These are phyloP conservation scores for Arthrobotrys sphaeroides DNA, from an alignment of 2,329 filamentous ascomycete genomes.

Conservation along the genomic window DNA sequence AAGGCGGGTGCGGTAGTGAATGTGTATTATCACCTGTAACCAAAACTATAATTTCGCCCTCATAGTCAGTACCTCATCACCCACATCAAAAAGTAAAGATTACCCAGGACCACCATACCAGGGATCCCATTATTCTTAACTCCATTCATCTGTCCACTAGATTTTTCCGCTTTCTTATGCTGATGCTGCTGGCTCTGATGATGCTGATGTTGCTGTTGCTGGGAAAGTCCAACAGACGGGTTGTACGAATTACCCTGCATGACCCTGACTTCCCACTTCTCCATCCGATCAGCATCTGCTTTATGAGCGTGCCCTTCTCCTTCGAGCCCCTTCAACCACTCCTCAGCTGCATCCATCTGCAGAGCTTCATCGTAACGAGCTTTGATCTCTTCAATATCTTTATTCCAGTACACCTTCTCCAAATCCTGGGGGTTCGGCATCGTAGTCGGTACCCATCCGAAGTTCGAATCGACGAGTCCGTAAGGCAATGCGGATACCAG, in stretches of 20 bases:
- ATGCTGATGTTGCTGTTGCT: constrained; percentile 16
- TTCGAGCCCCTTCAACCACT: constrained; percentile 81
- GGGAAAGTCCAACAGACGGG: background rate
- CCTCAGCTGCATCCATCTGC: constrained; percentile 73
- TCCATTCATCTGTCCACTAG: background rate
- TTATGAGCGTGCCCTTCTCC: constrained; percentile 70
- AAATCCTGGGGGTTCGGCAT: constrained; percentile 66
- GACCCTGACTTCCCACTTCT: constrained; percentile 71
- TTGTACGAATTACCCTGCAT: constrained; percentile 51
- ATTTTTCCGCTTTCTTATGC: constrained; percentile 39
- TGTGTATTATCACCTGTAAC: constrained; percentile 31
- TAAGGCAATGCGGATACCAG: constrained; percentile 76
- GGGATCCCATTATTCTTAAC: constrained; percentile 43
- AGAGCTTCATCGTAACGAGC: constrained; percentile 72
- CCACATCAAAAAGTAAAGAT: background rate
- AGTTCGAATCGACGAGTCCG: constrained; percentile 64
- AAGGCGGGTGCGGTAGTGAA: background rate
- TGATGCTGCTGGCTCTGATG: too few species aligned
- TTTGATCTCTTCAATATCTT: constrained; percentile 71
- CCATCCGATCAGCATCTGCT: constrained; percentile 74
- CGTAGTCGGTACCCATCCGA: constrained; percentile 55
- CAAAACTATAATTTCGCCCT: constrained; percentile 7
- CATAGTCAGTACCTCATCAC: background rate
- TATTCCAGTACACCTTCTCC: constrained; percentile 73
- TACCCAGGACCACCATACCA: constrained; percentile 16